phyloP scores from a whole-genome alignment of 2,329 filamentous ascomycete genomes.

The Cercospora brassicicola region DNA sequence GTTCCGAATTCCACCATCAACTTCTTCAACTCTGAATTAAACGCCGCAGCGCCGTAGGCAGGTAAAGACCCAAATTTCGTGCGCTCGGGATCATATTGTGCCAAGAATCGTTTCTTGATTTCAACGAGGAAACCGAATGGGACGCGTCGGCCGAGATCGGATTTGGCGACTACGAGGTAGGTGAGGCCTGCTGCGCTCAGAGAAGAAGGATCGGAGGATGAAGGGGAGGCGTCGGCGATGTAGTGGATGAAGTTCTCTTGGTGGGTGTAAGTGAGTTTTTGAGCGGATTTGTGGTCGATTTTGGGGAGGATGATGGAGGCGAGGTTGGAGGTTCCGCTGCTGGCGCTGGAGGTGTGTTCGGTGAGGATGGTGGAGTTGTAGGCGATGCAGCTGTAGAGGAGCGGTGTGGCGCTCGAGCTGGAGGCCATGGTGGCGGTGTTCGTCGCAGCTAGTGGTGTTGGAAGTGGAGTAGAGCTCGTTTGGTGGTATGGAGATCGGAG shows the following conservation, averaged over 20 bases:
- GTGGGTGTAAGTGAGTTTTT: constrained; percentile 87
- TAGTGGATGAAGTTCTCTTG: constrained; percentile 93
- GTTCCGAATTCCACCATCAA: constrained; percentile 86
- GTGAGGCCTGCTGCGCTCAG: constrained; percentile 70
- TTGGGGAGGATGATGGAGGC: constrained; percentile 94
- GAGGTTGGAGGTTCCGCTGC: constrained; percentile 79
- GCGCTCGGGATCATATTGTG: constrained; percentile 62
- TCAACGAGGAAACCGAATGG: constrained; percentile 91
- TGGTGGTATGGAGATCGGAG: not conserved
- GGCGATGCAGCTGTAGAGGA: constrained; percentile 74
- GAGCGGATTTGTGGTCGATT: constrained; percentile 74
- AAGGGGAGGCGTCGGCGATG: constrained; percentile 68
- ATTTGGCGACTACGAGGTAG: constrained; percentile 84
- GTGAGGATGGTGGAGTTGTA: constrained; percentile 89
- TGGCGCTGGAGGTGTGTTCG: constrained; percentile 85
- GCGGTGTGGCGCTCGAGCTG: constrained; percentile 39
- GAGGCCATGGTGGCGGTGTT: constrained; percentile 37
- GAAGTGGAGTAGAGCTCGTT: not conserved
- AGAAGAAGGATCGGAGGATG: constrained; percentile 33
- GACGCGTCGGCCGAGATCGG: constrained; percentile 78
- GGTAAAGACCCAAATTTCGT: constrained; percentile 77
- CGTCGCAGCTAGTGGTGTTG: not conserved
- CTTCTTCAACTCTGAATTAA: constrained; percentile 74
- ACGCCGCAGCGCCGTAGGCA: constrained; percentile 84
- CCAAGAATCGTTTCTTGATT: constrained; percentile 83